Conservation (phyloP, 1,284 basidiomycete genomes). For the Heterobasidion parviporum region DNA sequence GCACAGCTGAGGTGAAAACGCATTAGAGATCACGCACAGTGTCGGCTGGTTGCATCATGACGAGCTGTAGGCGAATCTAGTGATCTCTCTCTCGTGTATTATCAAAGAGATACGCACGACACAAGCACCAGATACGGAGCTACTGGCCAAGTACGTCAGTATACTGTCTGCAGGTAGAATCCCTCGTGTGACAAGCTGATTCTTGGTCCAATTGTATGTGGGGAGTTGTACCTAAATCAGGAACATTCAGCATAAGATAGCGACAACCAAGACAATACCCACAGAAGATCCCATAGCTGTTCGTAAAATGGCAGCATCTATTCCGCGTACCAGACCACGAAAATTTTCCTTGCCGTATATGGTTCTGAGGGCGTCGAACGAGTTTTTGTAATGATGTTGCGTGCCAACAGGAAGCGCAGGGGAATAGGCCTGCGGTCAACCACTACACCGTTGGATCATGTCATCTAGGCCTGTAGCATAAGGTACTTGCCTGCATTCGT, state of each 20-base stretch:
- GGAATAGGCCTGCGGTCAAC: constrained; percentile 70
- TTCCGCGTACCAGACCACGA: constrained; percentile 80
- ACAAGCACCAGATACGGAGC: constrained; percentile 84
- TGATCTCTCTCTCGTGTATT: too few species aligned
- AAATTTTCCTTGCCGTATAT: constrained; percentile 76
- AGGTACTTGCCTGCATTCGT: constrained; percentile 75
- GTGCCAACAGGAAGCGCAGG: constrained; percentile 90
- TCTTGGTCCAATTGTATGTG: constrained; percentile 91
- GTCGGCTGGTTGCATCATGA: constrained; percentile 86
- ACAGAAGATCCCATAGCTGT: constrained; percentile 93
- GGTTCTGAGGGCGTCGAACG: constrained; percentile 72
- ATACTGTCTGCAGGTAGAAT: constrained; percentile 68
- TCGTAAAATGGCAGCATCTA: constrained; percentile 88
- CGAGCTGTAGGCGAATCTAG: constrained; percentile 38
- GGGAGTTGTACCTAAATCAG: constrained; percentile 78
- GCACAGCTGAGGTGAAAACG: constrained; percentile 8
- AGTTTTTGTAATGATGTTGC: constrained; percentile 86
- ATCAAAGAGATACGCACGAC: constrained; percentile 52
- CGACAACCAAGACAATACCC: constrained; percentile 10
- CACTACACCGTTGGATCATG: constrained; percentile 1
- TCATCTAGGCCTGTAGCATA: not conserved
- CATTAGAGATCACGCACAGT: constrained; percentile 46
- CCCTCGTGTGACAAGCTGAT: constrained; percentile 57
- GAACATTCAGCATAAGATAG: not conserved
- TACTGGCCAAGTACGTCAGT: constrained; percentile 85